Percentiles rank a stretch among this genome's conserved stretches.
Conservation (phyloP, 2,329 filamentous ascomycete species). For the Phialophora verrucosa region DNA sequence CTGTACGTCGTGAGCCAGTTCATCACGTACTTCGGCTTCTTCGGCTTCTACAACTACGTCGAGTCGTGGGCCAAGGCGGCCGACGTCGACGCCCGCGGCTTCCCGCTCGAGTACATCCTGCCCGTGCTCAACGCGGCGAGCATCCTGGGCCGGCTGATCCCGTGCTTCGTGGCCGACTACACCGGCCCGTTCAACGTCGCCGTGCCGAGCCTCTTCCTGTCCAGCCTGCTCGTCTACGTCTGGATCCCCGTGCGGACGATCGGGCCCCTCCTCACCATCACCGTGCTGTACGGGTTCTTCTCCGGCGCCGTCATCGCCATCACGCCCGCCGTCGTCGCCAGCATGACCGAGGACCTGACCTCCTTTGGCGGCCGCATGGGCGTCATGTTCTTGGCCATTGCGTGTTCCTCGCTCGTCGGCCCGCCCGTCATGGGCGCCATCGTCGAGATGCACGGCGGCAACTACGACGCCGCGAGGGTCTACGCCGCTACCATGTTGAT, state of each 20-base stretch:
- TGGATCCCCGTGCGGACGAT: conserved; percentile 61
- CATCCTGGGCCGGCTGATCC: conserved; percentile 44
- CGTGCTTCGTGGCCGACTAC: conserved; percentile 43
- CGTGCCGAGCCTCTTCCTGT: conserved; percentile 45
- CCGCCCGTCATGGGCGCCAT: conserved; percentile 9
- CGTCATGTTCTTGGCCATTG: conserved; percentile 3
- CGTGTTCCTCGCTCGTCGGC: background rate
- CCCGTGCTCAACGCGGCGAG: conserved; percentile 59
- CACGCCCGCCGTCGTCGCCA: conserved; percentile 65
- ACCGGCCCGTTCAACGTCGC: conserved; percentile 38
- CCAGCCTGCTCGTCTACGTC: conserved; percentile 58
- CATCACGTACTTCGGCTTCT: background rate
- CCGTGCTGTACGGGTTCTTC: conserved; percentile 70
- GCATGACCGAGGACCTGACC: conserved; percentile 2
- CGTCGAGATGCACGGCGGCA: conserved; percentile 3
- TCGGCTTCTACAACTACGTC: background rate
- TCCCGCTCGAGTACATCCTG: conserved; percentile 52
- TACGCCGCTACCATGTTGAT: background rate
- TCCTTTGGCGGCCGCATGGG: conserved; percentile 11
- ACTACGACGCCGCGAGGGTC: background rate
- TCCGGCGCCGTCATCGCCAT: conserved; percentile 60
- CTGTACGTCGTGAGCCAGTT: background rate
- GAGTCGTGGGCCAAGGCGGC: background rate
- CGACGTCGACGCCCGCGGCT: conserved; percentile 39
- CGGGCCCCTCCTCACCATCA: conserved; percentile 66